Base-by-base conservation (phyloP, 2,329 filamentous ascomycete species). In the Elsinoe necatrix region DNA sequence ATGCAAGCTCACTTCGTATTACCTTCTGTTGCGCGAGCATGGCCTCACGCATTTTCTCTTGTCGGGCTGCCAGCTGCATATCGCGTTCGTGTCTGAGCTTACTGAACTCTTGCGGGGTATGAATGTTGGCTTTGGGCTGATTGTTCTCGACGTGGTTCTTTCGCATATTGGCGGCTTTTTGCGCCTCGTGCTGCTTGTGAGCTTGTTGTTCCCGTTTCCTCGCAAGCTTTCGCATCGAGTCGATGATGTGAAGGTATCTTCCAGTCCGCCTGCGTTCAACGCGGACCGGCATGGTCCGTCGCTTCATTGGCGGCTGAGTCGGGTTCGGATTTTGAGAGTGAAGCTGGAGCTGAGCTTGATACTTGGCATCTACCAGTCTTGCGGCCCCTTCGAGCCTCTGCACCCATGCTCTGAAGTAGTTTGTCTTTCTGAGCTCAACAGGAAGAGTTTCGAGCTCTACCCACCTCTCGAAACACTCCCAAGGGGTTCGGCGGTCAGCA, bases 391-490 rank as follows among this genome's bases (percentile, higher is more conserved):
- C 82, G 42, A 86, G 73, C 37, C 83, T 73, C 56, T 79, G 75
- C 60, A 82, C 81, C 64, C 85, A 86, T 9, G 81, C 82, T 66
- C 90, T 89, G 77, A 97, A 98, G 69, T 97, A 98, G 43, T 91
- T 86, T 0, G 89, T 95, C 73, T 95, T 95, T 16, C 87, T 85
- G 86, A 97, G 95, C 62, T 98, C 93, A 9, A 86, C 82, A 3
- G 93, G 92, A 35, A 96, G 76, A 1, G 91, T 90, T 72, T 97
- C 93, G 11, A 97, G 75, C 63, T 87, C 85, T 56, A 96, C 87
- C 92, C 92, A 98, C 42, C 93, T 82, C 71, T 98, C 93, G 65
- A 98, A 98, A 68, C 93, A 98, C 73, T 98, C 93, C 93, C 93
- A 98, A 0, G 92, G 90, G 2, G 92, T 97, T 48, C 93, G 82